These are phyloP conservation scores for Polyplosphaeria fusca DNA, from an alignment of 495 filamentous ascomycete genomes.

Conservation along the genomic window DNA sequence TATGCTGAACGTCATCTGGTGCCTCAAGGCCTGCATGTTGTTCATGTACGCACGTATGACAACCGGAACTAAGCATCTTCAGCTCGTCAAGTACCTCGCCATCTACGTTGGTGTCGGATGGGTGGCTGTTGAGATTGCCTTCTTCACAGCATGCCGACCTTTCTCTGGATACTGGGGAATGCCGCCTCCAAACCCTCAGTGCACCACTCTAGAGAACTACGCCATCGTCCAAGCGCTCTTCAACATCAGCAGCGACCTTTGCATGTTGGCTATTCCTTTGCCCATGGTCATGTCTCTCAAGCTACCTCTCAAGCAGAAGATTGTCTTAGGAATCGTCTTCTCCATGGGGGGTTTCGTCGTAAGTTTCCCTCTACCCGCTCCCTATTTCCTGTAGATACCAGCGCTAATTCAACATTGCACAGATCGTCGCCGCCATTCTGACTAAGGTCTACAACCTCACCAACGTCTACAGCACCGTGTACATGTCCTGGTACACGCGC, in stretches of 20 bases:
- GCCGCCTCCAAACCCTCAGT: constrained; percentile 33
- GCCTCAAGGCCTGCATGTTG: constrained; percentile 54
- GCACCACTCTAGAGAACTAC: constrained; percentile 31
- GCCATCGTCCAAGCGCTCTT: constrained; percentile 31
- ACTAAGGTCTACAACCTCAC: constrained; percentile 34
- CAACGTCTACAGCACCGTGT: constrained; percentile 25
- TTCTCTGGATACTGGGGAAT: constrained; percentile 39
- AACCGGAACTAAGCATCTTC: constrained; percentile 9
- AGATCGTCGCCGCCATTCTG: constrained; percentile 34
- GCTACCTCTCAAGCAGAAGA: constrained; percentile 27
- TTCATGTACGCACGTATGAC: constrained; percentile 47
- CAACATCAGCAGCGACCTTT: constrained; percentile 30
- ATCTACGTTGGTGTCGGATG: constrained; percentile 34
- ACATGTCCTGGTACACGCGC: constrained; percentile 36
- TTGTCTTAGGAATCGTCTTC: constrained; percentile 26
- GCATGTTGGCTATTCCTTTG: constrained; percentile 27
- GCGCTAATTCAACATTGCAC: not conserved
- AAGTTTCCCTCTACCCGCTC: constrained; percentile 3
- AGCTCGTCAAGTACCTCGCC: constrained; percentile 20
- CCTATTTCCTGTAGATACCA: not conserved
- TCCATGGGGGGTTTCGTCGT: constrained; percentile 36
- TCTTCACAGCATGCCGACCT: constrained; percentile 35
- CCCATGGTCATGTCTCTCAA: constrained; percentile 20
- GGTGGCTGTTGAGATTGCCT: constrained; percentile 32
- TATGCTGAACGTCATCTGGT: constrained; percentile 52